Percentiles rank a stretch among this genome's conserved stretches.
These are phyloP conservation scores for Halenospora varia DNA, from an alignment of 495 filamentous ascomycete genomes.

Conservation along the genomic window DNA sequence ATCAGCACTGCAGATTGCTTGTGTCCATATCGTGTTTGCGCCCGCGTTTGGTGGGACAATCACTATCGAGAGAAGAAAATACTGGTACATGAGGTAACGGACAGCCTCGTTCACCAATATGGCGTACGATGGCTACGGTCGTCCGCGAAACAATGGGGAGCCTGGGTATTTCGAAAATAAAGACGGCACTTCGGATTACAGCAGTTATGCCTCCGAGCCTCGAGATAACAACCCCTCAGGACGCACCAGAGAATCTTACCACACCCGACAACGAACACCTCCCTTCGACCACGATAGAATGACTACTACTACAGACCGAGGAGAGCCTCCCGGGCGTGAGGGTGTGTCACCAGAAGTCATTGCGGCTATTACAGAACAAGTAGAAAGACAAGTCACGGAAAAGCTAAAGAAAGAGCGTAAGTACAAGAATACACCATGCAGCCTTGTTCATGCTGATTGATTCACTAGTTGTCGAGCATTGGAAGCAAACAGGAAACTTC, in stretches of 20 bases:
- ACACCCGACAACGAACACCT: slow-evolving; percentile 10
- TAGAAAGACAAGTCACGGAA: slow-evolving; percentile 12
- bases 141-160: slow-evolving; percentile 16
- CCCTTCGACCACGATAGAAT: slow-evolving; percentile 15
- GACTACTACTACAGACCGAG: slow-evolving; percentile 6
- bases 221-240: slow-evolving; percentile 8
- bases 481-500: slow-evolving; percentile 21
- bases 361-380: slow-evolving; percentile 19
- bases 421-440: neutral
- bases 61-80: too few relatives aligned
- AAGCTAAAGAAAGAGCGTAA: slow-evolving; percentile 23
- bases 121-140: slow-evolving; percentile 12
- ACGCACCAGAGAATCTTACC: slow-evolving; percentile 1
- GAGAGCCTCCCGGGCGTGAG: slow-evolving; percentile 6
- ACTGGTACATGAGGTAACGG: slow-evolving; percentile 6
- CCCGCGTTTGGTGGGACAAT: too few relatives aligned
- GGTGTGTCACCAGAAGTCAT: slow-evolving; percentile 24
- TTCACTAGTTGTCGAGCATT: slow-evolving; percentile 20
- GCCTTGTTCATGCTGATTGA: slow-evolving; percentile 9
- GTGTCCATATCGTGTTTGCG: neutral
- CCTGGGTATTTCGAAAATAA: slow-evolving; percentile 14
- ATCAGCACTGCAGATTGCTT: neutral
- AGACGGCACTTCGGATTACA: slow-evolving; percentile 12
- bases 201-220: slow-evolving; percentile 15
- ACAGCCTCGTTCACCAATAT: slow-evolving; percentile 10